phyloP scores from a whole-genome alignment of 768 basidiomycete species.

The Multifurca ochricompacta region DNA sequence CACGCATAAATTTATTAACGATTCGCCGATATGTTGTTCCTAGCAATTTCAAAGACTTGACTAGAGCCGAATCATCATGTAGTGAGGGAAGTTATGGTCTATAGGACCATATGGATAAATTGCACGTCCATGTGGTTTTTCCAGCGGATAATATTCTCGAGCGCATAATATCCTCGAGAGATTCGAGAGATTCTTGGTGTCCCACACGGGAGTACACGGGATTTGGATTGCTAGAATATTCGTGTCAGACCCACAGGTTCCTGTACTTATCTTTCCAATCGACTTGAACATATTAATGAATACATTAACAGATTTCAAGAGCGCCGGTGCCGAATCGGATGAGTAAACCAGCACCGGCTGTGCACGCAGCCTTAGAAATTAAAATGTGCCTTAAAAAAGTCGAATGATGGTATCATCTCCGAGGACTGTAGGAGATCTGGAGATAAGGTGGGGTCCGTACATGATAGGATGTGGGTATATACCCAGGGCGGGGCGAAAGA shows the following conservation, averaged over 20 bases:
- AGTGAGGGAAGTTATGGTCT: neutral
- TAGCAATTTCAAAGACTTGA: neutral
- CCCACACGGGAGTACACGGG: neutral
- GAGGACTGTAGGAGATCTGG: neutral
- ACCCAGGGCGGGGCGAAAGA: neutral
- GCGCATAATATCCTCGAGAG: too few relatives aligned
- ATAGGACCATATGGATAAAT: neutral
- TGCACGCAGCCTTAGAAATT: neutral
- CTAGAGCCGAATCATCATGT: neutral
- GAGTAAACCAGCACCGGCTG: neutral
- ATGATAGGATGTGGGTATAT: neutral
- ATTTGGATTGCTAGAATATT: neutral
- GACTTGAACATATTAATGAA: too few relatives aligned
- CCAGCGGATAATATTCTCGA: neutral
- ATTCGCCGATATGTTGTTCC: too few relatives aligned
- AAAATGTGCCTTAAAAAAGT: neutral
- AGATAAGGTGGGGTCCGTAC: neutral
- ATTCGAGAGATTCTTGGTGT: neutral
- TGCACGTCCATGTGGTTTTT: neutral
- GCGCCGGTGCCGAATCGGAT: too few relatives aligned
- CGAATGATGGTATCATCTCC: neutral
- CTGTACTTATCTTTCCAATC: too few relatives aligned
- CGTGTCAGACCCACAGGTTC: neutral
- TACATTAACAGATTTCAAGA: too few relatives aligned
- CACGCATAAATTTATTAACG: too few relatives aligned